Conservation (phyloP, 495 filamentous ascomycete species). For the Aspergillus baeticus region DNA sequence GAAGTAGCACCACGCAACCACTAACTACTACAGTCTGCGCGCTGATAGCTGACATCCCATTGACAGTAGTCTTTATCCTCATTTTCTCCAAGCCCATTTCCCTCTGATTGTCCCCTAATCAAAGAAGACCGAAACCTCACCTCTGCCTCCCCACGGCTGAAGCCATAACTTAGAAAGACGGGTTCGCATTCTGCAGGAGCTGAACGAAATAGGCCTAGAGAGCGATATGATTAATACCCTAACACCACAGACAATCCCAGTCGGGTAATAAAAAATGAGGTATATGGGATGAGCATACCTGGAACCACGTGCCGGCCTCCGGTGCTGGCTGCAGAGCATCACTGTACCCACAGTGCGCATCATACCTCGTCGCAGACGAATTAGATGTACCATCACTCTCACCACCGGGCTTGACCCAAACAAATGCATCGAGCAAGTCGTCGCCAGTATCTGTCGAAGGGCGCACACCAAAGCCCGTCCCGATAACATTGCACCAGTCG, state of each 20-base stretch:
- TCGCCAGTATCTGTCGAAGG: constrained; percentile 62
- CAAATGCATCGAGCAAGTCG: constrained; percentile 68
- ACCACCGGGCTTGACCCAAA: constrained; percentile 83
- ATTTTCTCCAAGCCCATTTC: too few species aligned
- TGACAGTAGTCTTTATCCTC: too few species aligned
- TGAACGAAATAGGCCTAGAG: constrained; percentile 11
- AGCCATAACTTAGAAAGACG: background rate
- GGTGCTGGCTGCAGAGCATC: constrained; percentile 65
- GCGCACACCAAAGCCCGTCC: constrained; percentile 71
- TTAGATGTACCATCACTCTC: constrained; percentile 78
- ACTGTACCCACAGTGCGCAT: constrained; percentile 66
- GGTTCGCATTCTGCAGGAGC: constrained; percentile 13
- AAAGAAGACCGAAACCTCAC: too few species aligned
- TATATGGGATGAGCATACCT: constrained; percentile 33
- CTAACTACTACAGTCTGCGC: too few species aligned
- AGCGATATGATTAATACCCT: background rate
- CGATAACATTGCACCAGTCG: constrained; percentile 82
- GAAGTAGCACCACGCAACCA: too few species aligned
- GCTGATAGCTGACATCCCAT: too few species aligned
- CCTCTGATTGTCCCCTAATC: background rate
- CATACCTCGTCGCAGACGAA: constrained; percentile 60
- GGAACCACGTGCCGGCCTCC: constrained; percentile 77
- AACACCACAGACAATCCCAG: background rate
- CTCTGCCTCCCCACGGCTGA: too few species aligned
- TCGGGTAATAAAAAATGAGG: too few species aligned